Evolutionary conservation across 2,329 filamentous ascomycete genomes (phyloP), one percentile per base, ranked within the genome.

Genomic region (Alternaria viburni): DNA sequence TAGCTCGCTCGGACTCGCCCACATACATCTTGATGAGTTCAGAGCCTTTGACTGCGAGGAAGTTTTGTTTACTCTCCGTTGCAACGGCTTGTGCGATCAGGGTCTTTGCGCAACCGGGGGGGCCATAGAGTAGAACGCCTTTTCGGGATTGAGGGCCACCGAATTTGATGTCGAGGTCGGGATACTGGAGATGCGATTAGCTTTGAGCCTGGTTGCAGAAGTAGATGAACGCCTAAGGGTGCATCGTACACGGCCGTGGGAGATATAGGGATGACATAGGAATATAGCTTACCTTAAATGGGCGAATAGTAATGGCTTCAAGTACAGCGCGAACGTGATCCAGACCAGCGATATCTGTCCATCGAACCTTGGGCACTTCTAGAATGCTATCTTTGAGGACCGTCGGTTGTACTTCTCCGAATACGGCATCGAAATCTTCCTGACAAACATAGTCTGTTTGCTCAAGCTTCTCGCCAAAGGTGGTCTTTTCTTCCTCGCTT

Each of bases 1-100:
- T 87, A 8, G 91, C 90, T 11, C 93, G 89, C 81, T 98, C 95
- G 2, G 93, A 95, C 79, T 98, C 95, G 65, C 95, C 95, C 17
- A 98, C 94, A 80, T 97, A 98, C 92, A 97, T 97, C 81, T 93
- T 96, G 64, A 97, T 89, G 12, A 97, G 87, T 80, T 97, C 95
- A 36, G 93, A 93, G 25, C 93, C 95, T 81, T 97, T 97, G 69
- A 98, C 92, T 9, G 93, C 91, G 76, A 97, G 90, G 84, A 97
- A 97, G 79, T 97, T 97, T 80, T 96, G 90, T 5, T 91, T 91
- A 28, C 92, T 93, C 78, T 96, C 93, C 7, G 93, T 97, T 15
- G 95, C 95, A 70, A 97, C 88, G 26, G 95, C 95, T 77, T 97
- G 93, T 0, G 95, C 95, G 0, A 90, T 93, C 77, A 97, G 88